phyloP scores from a whole-genome alignment of 139 green algal genomes.

The Micromonas pusilla region DNA sequence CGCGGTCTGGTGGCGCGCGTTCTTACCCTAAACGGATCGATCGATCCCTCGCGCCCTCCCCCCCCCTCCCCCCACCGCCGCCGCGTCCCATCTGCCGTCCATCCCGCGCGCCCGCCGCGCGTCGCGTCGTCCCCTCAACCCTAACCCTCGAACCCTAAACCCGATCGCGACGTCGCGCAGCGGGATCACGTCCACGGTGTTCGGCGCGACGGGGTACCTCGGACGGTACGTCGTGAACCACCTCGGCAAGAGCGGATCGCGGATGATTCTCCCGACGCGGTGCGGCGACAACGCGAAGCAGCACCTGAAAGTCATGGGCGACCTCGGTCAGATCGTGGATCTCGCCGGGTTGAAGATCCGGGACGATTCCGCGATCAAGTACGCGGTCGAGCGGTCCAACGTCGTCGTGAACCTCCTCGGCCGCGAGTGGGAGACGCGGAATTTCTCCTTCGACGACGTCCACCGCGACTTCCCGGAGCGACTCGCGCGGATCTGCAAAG shows the following conservation, averaged over 20 bases:
- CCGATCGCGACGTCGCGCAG: conserved; percentile 32
- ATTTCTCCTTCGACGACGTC: conserved; percentile 81
- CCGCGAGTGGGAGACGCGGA: conserved; percentile 78
- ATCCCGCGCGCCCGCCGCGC: too few relatives aligned
- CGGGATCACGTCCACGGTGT: conserved; percentile 85
- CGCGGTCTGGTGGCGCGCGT: too few relatives aligned
- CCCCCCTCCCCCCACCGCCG: not conserved
- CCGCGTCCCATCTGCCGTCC: too few relatives aligned
- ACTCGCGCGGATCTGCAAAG: conserved; percentile 48
- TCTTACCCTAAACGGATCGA: not conserved
- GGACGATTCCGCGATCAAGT: conserved; percentile 62
- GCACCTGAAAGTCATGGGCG: conserved; percentile 90
- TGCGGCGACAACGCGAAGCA: conserved; percentile 71
- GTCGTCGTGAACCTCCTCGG: conserved; percentile 93
- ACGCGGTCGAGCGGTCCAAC: conserved; percentile 50
- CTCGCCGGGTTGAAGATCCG: conserved; percentile 49
- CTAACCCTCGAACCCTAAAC: too few relatives aligned
- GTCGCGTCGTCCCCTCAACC: too few relatives aligned
- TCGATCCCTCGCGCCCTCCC: not conserved
- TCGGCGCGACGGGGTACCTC: conserved; percentile 88
- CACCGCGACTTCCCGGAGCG: conserved; percentile 44
- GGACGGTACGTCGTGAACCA: conserved; percentile 85
- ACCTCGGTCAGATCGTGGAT: conserved; percentile 71
- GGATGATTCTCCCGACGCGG: conserved; percentile 80
- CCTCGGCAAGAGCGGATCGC: conserved; percentile 62